Evolutionary conservation across 2,329 filamentous ascomycete species (phyloP).

Genomic region (Talaromyces islandicus): DNA sequence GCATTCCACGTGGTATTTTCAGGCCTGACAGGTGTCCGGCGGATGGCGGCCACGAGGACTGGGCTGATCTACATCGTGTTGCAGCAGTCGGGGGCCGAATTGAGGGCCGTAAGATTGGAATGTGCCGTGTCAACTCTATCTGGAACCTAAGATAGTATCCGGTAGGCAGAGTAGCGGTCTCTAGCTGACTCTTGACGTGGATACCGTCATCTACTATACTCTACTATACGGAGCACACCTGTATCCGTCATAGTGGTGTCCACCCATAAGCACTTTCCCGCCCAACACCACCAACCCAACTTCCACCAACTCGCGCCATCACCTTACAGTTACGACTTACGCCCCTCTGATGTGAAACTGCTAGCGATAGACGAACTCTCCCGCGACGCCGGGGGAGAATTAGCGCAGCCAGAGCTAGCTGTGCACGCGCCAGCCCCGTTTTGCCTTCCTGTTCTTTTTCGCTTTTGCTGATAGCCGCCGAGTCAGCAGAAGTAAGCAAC

Average conservation of each 20-base stretch:
- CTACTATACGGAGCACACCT: no score
- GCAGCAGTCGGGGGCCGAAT: background rate
- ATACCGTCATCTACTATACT: no score
- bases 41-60: conserved; percentile 12
- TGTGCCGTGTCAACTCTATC: background rate
- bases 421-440: background rate
- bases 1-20: background rate
- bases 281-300: background rate
- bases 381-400: background rate
- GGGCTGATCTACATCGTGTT: background rate
- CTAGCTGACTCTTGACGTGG: background rate
- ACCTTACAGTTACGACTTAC: background rate
- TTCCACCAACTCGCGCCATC: background rate
- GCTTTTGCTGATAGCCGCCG: background rate
- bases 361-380: background rate
- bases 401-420: background rate
- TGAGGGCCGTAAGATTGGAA: background rate
- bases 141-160: background rate
- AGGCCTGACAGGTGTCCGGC: background rate
- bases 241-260: no score
- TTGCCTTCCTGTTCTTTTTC: background rate
- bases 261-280: background rate
- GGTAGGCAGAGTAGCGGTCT: background rate
- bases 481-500: background rate
- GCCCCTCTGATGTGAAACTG: background rate